Evolutionary conservation across 1,139 yeast species (phyloP), one percentile per base, ranked within the genome.

Genomic region (Yamadazyma taylorii): DNA sequence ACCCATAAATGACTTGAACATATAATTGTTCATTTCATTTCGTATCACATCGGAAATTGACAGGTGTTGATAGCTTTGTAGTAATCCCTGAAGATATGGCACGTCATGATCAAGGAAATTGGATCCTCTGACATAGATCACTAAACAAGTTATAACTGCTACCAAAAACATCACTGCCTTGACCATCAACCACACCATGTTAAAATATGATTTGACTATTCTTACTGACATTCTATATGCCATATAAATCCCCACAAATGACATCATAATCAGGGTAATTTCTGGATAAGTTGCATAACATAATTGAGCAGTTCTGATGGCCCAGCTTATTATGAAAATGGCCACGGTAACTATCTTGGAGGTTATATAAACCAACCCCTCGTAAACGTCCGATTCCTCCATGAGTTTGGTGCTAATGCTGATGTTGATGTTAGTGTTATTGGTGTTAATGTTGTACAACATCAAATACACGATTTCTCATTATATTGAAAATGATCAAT

Each of bases 141-240:
- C 41, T 17, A 47, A 32, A 5, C 45, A 47, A 9, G 48, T n/a
- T 3, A 43, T 6, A 3, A 52, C 17, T 5, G 48, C 24, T 9
- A 46, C 11, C 9, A 48, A 24, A 15, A 53, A 26, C 8, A 53
- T 17, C 2, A 41, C n/a, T 11, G 42, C 39, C 46, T 62, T 64
- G 19, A 61, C 24, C 11, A 52, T 37, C 21, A 50, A 41, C 24
- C 55, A 34, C 5, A 63, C 34, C 40, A 62, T 46, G 5, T 46
- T 37, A 24, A 60, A 30, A 69, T 69, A 64, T 12, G 46, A 45
- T 25, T 24, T 41, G 3, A 48, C 25, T 2, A 40, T 19, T 28
- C 43, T 32, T 11, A 35, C 32, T 5, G 40, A 24, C 9, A 45
- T 9, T 21, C 38, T 35, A 32, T 46, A 49, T 1, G 37, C 29